Percentiles rank a stretch among this genome's conserved stretches.
These are phyloP conservation scores for Alternaria consortialis DNA, from an alignment of 2,329 filamentous ascomycete species.

Conservation along the genomic window DNA sequence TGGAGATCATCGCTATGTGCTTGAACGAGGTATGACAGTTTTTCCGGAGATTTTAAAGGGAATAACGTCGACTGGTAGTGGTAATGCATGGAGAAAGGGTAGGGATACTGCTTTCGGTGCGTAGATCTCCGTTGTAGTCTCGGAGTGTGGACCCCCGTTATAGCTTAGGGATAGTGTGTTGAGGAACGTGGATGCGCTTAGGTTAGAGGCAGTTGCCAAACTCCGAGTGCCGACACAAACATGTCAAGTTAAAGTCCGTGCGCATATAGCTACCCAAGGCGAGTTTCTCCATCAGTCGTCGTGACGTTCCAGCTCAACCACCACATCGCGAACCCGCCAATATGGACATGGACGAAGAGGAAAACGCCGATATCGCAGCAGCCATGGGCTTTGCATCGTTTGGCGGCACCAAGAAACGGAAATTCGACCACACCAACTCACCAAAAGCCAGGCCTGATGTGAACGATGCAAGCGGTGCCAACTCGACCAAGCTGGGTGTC, in stretches of 20 bases:
- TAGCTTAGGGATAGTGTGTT: not conserved
- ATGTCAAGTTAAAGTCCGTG: not conserved
- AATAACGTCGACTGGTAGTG: too few species aligned
- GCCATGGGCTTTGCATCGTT: slow-evolving; percentile 80
- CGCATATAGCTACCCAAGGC: not conserved
- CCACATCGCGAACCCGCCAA: not conserved
- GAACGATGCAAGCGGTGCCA: slow-evolving; percentile 44
- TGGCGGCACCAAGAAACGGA: slow-evolving; percentile 73
- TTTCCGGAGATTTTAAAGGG: not conserved
- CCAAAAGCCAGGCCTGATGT: slow-evolving; percentile 50
- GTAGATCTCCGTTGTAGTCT: not conserved
- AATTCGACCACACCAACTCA: slow-evolving; percentile 68
- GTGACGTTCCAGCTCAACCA: not conserved
- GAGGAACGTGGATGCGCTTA: not conserved
- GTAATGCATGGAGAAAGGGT: not conserved
- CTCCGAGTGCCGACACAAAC: not conserved
- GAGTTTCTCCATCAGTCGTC: not conserved
- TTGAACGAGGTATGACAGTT: slow-evolving; percentile 1
- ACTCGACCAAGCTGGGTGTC: slow-evolving; percentile 50
- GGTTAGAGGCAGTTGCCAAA: not conserved
- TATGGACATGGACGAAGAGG: slow-evolving; percentile 59
- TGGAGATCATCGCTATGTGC: slow-evolving; percentile 8
- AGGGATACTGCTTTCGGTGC: not conserved
- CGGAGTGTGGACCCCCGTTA: not conserved
- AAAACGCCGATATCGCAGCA: slow-evolving; percentile 65